Base-by-base conservation (phyloP, 2,329 filamentous ascomycete genomes). In the Blastomyces parvus region DNA sequence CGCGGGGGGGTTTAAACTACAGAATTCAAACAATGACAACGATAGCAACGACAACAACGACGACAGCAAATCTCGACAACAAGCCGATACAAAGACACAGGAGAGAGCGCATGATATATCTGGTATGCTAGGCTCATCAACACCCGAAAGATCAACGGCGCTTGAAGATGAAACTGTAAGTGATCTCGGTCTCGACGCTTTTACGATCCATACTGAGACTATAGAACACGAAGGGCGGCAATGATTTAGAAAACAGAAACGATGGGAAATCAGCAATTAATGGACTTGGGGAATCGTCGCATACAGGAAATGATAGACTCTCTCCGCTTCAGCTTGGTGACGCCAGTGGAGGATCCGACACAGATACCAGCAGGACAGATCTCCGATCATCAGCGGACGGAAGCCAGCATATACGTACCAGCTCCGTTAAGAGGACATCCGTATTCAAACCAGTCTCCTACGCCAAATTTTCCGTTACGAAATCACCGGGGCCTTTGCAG, bases 401-500 rank as follows among this genome's bases (percentile, higher is more conserved):
- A 71, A 81, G 73, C 68, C 78, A 74, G 74, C 72, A 74, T 60
- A 71, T 72, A 59, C 75, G 83, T 53, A 80, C 81, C 27, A 73
- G 75, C 55, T 78, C 84, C 17, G 77, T 82, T 53, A 87, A 87
- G 77, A 85, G 86, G 71, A 82, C 84, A 36, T 74, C 82, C 6
- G 79, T 82, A 2, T 87, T 87, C 76, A 87, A 86, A 73, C 84
- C 85, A 36, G 83, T 88, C 44, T 86, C 84, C 17, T 85, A 87
- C 63, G 85, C 85, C 46, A 88, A 87, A 74, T 86, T 83, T 71
- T 85, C 86, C 64, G 78, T 87, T 63, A 83, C 84, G 58, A 88
- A 88, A 72, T 81, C 84, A 30, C 80, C 83, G 9, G 77, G 77
- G n/a, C 76, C 82, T n/a, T 75, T 79, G 42, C 78, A 82, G 11